Base-by-base conservation (phyloP, 2,329 filamentous ascomycete species). In the Chrysoporthe austroafricana region DNA sequence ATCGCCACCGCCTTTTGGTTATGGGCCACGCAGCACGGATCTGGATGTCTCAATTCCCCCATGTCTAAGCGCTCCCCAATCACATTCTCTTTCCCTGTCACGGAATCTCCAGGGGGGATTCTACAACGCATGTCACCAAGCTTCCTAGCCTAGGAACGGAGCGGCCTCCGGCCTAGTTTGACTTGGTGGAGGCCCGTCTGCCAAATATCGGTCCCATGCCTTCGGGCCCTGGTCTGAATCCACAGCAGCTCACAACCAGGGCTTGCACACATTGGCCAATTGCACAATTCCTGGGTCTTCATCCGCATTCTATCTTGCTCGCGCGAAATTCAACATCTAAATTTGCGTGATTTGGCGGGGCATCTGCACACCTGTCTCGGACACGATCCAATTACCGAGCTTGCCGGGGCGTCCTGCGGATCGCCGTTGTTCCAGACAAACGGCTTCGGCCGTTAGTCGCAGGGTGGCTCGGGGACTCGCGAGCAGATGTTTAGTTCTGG, bases 1-100 rank as follows among this genome's bases (percentile, higher is more conserved):
- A 62, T 67, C 43, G 61, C 67, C 64, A 69, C 61, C 65, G 67
- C 64, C 44, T 58, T 64, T 66, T 67, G 16, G 21, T 39, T 18
- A 66, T 36, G 42, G 60, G 52, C 32, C 26, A 39, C 16, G 11
- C 13, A 58, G 50, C 57, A 64, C 64, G 39, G 46, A 18, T 39
- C 43, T n/a, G 18, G 32, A 58, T 36, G 26, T 32, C 36, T 18
- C 16, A 58, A 36, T 34, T 48, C 39, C 26, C 32, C 54, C 36
- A 32, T n/a, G 6, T 11, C 16, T 2, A n/a, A 54, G n/a, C 11
- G 3, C 7, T 52, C 11, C 32, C 61, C 36, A 14, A 44, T 42
- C 61, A 42, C 9, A n/a, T 13, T 8, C 13, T 32, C 26, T 13
- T 48, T 6, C n/a, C 11, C 2, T 39, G 54, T 39, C 34, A 21